Base-by-base conservation (phyloP, 2,329 filamentous ascomycete species). In the Botrytis porri region DNA sequence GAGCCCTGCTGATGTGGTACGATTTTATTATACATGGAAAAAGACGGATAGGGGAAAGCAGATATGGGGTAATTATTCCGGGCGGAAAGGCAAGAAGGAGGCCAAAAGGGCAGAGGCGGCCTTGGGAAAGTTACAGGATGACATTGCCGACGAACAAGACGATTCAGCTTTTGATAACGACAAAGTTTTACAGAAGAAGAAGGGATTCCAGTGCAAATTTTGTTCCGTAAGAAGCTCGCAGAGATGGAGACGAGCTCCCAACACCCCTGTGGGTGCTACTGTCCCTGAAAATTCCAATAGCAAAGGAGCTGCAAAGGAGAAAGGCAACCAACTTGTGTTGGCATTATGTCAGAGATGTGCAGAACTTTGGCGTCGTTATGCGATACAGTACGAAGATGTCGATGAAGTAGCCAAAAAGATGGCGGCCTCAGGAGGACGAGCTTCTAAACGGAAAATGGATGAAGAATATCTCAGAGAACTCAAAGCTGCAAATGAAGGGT, bases 11-110 rank as follows among this genome's bases (percentile, higher is more conserved):
- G 89, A 93, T 73, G 92, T 98, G 75, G 94, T 97, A 39, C 92
- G 96, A 5, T 97, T 93, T 80, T 99, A 98, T 83, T 99, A 99
- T 81, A 93, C 93, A 76, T 99, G 96, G 96, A 99, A 99, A 84
- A 98, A 98, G 83, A 94, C 94, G 0, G 88, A 92, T 2, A 90
- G 91, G 73, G 96, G 96, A 59, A 91, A 89, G 80, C 90, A 96
- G 78, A 90, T 99, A 35, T 98, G 96, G 95, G 94, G 94, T 74
- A 93, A 90, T 76, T 97, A 92, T 78, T 90, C 93, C 69, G 94
- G 93, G 18, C 89, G 95, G 63, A 97, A 97, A 80, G 93, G 93
- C 73, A 97, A 95, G 82, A 97, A 96, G 82, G 93, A 97, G 80
- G 90, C 90, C 60, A 93, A 91, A 80, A 92, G 90, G 78, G 88